Percentiles rank a stretch among this genome's conserved stretches.
Conservation (phyloP, 768 basidiomycete species). For the Albatrellus ellisii region DNA sequence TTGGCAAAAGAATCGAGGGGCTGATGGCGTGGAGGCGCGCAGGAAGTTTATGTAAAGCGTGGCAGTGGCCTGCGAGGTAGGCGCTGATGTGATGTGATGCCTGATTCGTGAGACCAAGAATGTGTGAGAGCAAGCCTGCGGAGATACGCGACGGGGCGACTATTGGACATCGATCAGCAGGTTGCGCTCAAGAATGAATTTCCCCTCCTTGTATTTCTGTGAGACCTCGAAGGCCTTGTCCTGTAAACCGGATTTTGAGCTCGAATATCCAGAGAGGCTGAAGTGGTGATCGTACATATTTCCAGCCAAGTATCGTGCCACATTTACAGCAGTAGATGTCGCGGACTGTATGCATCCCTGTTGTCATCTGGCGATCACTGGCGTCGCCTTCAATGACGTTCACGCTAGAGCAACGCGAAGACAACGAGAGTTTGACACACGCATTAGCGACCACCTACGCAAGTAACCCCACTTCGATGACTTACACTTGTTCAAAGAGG, state of each 20-base stretch:
- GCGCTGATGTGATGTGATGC: constrained; percentile 7
- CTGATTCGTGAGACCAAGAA: constrained; percentile 8
- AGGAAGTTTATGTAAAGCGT: neutral
- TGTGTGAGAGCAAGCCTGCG: constrained; percentile 1
- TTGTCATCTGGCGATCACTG: constrained; percentile 91
- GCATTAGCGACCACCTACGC: constrained; percentile 1
- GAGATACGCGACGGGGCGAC: constrained; percentile 14
- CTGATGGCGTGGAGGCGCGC: neutral
- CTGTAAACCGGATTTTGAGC: constrained; percentile 27
- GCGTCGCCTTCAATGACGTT: constrained; percentile 86
- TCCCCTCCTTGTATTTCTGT: constrained; percentile 98
- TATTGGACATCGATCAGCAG: constrained; percentile 80
- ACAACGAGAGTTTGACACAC: constrained; percentile 1
- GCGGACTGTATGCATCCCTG: constrained; percentile 90
- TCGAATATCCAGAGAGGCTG: neutral
- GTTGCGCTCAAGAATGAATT: constrained; percentile 93
- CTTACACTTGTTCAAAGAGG: constrained; percentile 89
- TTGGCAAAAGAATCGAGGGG: neutral
- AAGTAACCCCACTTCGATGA: too few species aligned
- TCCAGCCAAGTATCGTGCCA: constrained; percentile 82
- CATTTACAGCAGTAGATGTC: constrained; percentile 95
- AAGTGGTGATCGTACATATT: constrained; percentile 62
- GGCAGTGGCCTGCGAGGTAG: neutral
- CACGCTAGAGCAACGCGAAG: constrained; percentile 44
- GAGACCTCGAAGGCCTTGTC: constrained; percentile 81